Base-by-base conservation (phyloP, 2,329 filamentous ascomycete genomes). In the Aspergillus unguis region DNA sequence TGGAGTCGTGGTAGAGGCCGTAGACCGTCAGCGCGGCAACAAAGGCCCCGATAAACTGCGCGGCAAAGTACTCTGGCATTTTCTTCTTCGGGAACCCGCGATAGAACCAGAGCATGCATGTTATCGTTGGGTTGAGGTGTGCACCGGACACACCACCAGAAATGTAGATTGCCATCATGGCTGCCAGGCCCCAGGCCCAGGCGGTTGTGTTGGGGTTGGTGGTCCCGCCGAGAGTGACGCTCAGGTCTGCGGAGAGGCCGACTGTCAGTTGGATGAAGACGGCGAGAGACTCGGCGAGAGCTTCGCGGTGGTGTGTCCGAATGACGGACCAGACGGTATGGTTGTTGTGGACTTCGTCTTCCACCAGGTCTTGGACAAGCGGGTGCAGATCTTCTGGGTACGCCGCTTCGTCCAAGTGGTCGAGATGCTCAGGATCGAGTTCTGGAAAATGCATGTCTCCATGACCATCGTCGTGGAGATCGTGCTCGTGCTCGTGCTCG, bases 41-140 rank as follows among this genome's bases (percentile, higher is more conserved):
- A 42, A 83, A 76, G 0, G 78, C 79, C 2, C 75, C 80, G 0
- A 83, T 61, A 50, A 82, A 71, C 56, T 83, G 80, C 4, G 79
- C 78, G 2, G 72, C 55, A 6, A 79, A 72, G 61, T 82, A 83
- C 5, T 75, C 68, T 3, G 75, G 68, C 28, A 80, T 73, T 64
- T 80, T 78, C 8, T 71, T 64, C 58, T 78, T 75, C 0, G 80
- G 80, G 29, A 83, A 80, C 2, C 78, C 78, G 40, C 78, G 76
- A 59, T 73, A 80, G 56, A 78, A 71, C 65, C 69, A 77, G 9
- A 77, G 64, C 66, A 77, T 72, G 3, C 72, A 62, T 2, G 74
- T 76, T 31, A 77, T 68, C 6, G 69, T 65, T 0, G 75, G 75
- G 45, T 77, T 77, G 17, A 77, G 65, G 48, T 77, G 75, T 3